Percentiles rank a stretch among this genome's conserved stretches.
Evolutionary conservation across 1,139 yeast genomes (phyloP).

Genomic region (Geotrichum macrosporum): DNA sequence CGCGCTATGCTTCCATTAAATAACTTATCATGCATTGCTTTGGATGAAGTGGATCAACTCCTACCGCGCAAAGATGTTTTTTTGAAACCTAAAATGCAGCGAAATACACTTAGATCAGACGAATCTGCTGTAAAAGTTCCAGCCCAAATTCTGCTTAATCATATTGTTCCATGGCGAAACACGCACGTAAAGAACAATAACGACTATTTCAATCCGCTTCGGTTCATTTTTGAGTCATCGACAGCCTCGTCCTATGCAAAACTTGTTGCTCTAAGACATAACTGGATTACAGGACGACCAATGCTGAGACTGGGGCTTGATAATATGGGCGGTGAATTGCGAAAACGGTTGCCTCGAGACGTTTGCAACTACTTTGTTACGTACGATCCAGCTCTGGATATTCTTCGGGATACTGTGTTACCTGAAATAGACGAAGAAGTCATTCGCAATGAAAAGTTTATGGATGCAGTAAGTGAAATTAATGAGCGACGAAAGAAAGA

Average conservation of each 20-base stretch:
- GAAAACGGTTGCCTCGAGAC: slow-evolving; percentile 13
- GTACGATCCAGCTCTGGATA: slow-evolving; percentile 14
- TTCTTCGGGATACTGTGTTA: slow-evolving; percentile 16
- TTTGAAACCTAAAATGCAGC: neutral
- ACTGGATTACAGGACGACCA: slow-evolving; percentile 22
- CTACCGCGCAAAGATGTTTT: slow-evolving; percentile 17
- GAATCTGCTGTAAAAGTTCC: slow-evolving; percentile 19
- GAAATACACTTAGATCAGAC: neutral
- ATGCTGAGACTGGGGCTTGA: slow-evolving; percentile 23
- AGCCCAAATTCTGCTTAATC: slow-evolving; percentile 25
- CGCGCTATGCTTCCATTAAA: slow-evolving; percentile 24
- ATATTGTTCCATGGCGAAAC: slow-evolving; percentile 26
- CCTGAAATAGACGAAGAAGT: slow-evolving; percentile 14
- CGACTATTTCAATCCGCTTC: slow-evolving; percentile 22
- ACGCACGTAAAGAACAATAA: slow-evolving; percentile 19
- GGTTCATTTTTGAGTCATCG: slow-evolving; percentile 24
- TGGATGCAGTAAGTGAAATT: slow-evolving; percentile 10
- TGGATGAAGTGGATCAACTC: slow-evolving; percentile 29
- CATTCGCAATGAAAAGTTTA: slow-evolving; percentile 9
- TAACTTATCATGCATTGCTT: slow-evolving; percentile 25
- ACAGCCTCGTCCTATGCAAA: slow-evolving; percentile 22
- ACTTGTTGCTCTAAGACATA: slow-evolving; percentile 17
- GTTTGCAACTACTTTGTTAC: slow-evolving; percentile 20
- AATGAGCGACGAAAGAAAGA: slow-evolving; percentile 12
- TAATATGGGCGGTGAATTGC: slow-evolving; percentile 1